These are phyloP conservation scores for Pythium insidiosum DNA, from an alignment of 352 stramenopile genomes.

Conservation along the genomic window DNA sequence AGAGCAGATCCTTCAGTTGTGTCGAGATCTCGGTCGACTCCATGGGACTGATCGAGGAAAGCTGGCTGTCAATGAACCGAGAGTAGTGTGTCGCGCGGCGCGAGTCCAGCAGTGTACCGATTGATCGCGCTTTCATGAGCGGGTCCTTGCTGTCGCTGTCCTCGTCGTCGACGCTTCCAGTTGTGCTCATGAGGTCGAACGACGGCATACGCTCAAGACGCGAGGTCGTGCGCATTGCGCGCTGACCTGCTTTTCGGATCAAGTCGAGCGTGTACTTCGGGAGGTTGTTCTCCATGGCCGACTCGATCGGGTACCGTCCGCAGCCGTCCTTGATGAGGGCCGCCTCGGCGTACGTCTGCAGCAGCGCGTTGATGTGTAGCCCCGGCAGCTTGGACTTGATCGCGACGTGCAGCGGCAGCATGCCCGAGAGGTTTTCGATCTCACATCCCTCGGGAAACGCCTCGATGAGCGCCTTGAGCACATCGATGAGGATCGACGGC, in stretches of 20 bases:
- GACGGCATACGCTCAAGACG: slow-evolving; percentile 18
- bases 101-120: slow-evolving; percentile 33
- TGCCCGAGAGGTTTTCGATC: slow-evolving; percentile 68
- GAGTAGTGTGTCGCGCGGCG: slow-evolving; percentile 29
- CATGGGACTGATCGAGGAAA: slow-evolving; percentile 28
- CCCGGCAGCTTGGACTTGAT: slow-evolving; percentile 58
- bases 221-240: slow-evolving; percentile 28
- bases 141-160: slow-evolving; percentile 20
- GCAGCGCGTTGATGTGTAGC: slow-evolving; percentile 45
- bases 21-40: slow-evolving; percentile 49
- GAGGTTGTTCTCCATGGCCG: slow-evolving; percentile 48
- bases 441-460: slow-evolving; percentile 48
- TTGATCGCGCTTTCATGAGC: slow-evolving; percentile 40
- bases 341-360: slow-evolving; percentile 30
- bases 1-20: slow-evolving; percentile 64
- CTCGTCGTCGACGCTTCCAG: slow-evolving; percentile 4
- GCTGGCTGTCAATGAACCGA: slow-evolving; percentile 26
- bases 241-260: slow-evolving; percentile 48
- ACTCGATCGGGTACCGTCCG: slow-evolving; percentile 49
- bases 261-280: slow-evolving; percentile 66
- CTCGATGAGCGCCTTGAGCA: slow-evolving; percentile 31
- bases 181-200: slow-evolving; percentile 7
- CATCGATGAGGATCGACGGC: slow-evolving; percentile 30
- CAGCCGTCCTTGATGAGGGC: slow-evolving; percentile 46
- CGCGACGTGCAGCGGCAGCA: slow-evolving; percentile 77